Conservation (phyloP, 73 alveolate genomes). For the Paramecium pentaurelia region DNA sequence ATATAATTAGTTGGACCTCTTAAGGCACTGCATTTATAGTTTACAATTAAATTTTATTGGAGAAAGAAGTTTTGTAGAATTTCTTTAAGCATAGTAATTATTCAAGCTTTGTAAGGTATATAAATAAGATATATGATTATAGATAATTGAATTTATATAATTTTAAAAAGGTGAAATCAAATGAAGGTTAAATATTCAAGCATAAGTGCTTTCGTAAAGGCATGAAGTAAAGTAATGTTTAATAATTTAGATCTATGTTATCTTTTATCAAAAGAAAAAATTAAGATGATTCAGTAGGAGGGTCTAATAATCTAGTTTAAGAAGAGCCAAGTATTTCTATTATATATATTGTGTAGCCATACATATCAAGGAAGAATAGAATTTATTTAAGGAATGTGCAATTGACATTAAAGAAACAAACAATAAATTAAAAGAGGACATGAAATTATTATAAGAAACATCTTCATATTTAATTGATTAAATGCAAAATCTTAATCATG, state of each 20-base stretch:
- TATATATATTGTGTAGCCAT: background rate
- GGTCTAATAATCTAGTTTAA: background rate
- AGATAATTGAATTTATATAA: slow-evolving; percentile 31
- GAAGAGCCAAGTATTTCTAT: background rate
- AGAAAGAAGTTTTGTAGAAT: background rate
- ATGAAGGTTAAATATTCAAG: slow-evolving; percentile 14
- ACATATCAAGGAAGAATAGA: slow-evolving; percentile 21
- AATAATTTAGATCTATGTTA: background rate
- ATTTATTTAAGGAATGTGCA: slow-evolving; percentile 36
- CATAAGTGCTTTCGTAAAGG: slow-evolving; percentile 40
- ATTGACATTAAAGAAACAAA: slow-evolving; percentile 37
- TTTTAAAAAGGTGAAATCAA: background rate
- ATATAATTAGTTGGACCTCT: background rate
- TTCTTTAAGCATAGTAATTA: slow-evolving; percentile 14
- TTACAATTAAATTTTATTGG: background rate
- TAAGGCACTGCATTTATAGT: slow-evolving; percentile 27
- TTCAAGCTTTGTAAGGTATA: background rate
- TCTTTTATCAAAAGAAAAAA: slow-evolving; percentile 17
- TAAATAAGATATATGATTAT: background rate
- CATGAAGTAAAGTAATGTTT: background rate
- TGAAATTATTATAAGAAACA: slow-evolving; percentile 48
- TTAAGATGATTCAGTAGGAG: background rate
- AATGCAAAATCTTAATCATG: slow-evolving; percentile 30
- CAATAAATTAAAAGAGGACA: slow-evolving; percentile 23
- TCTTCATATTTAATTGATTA: slow-evolving; percentile 25